Base-by-base conservation (phyloP, 306 rosid species). In the Dryas octopetala region DNA sequence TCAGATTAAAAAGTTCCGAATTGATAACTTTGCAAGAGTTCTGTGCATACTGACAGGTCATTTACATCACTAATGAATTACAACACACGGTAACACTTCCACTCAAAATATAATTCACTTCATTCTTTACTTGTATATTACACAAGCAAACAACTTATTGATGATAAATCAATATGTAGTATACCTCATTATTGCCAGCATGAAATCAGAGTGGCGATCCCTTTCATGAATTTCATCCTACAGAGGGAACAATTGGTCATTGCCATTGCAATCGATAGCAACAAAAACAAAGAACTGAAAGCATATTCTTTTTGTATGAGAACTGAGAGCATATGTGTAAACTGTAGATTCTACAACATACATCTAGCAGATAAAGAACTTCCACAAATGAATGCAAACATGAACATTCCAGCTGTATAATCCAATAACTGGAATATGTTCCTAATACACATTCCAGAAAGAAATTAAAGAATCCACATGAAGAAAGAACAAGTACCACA, bases 161-260 rank as follows among this genome's bases (percentile, higher is more conserved):
- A 44, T 51, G 65, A 55, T 54, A 65, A 58, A 68, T 66, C 14
- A 65, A 32, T 68, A 47, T 19, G 61, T 46, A 62, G 66, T 3
- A 38, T 82, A 85, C 99, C 99, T 95, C 75, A 95, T 67, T 76
- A 95, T 83, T 76, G 99, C 95, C 83, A 95, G 73, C 93, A 90
- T 89, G 73, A 95, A 81, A 76, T 95, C 99, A 49, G 99, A 89
- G 84, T 83, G 83, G 52, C 91, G 91, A 80, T 95, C 99, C 84
- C 99, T 89, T 89, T 95, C 99, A 84, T 95, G 99, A 87, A 95
- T 86, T 88, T 95, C 99, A 78, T 95, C 99, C 99, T 95, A 85
- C 80, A 78, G 46, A 74, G 74, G 45, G 75, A 71, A 71, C 23
- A 60, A 8, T 1, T 45, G 14, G 7, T 71, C 19, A 71, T 71